Evolutionary conservation across 192 early-diverging fungal genomes (phyloP), one percentile per base, ranked within the genome.

Genomic region (Funneliformis geosporum): DNA sequence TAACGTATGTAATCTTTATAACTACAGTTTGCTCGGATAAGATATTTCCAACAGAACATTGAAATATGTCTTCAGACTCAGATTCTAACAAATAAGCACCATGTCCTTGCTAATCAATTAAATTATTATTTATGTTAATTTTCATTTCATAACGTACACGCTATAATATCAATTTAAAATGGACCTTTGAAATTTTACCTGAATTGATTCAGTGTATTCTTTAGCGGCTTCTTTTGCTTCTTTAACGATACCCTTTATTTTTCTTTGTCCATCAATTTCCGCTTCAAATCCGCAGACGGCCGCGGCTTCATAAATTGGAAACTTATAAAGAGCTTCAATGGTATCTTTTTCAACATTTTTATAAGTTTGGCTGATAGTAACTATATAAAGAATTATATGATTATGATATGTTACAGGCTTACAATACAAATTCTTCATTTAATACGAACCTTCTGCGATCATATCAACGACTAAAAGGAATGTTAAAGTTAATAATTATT

Each of bases 41-140:
- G 62, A 90, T 75, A 73, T 90, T 89, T 21, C 88, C 88, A 38
- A 89, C 61, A 23, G 79, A 83, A 39, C 82, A 78, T 59, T 84
- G 85, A 79, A 89, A 88, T 46, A 88, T 85, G 27, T 83, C 82
- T 25, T 75, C 11, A 3, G 47, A 39, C 10, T 75, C 25, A 12
- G 42, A 40, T 27, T 75, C 73, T 33, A 75, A 39, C 18, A 75
- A 39, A 60, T 75, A 75, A n/a, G 55, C 73, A 59, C 73, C 73
- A 55, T 55, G 25, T n/a, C 73, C 73, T 47, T 60, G 11, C 73
- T 75, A 40, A n/a, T 40, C 25, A 69, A 9, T 47, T 75, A 60
- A 39, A 60, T 60, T 28, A 28, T 18, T 16, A 44, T 25, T 5
- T 44, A 12, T 9, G 25, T 50, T 7, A 40, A 21, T 27, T 10